These are phyloP conservation scores for Metschnikowia henanensis DNA, from an alignment of 805 yeast genomes.

Conservation along the genomic window DNA sequence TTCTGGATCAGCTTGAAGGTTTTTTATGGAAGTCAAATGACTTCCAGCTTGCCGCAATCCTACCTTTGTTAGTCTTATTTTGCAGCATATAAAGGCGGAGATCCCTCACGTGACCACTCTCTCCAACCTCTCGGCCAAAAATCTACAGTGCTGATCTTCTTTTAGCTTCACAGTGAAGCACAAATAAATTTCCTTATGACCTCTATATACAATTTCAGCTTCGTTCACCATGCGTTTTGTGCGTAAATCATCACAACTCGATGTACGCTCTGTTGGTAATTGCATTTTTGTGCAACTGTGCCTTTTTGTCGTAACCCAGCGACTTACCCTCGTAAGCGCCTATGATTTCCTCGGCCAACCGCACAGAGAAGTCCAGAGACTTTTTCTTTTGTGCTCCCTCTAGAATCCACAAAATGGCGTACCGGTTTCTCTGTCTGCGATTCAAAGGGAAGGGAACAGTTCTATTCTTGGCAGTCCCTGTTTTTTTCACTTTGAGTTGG, in stretches of 20 bases:
- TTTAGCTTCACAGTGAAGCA: neutral
- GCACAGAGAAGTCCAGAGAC: slow-evolving; percentile 78
- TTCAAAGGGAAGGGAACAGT: slow-evolving; percentile 82
- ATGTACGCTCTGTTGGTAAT: slow-evolving; percentile 85
- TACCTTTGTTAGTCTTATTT: no score
- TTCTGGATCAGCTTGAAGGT: no score
- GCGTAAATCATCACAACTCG: slow-evolving; percentile 23
- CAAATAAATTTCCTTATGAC: slow-evolving; percentile 3
- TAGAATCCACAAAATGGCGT: slow-evolving; percentile 88
- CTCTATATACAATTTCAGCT: slow-evolving; percentile 6
- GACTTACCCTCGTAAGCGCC: slow-evolving; percentile 77
- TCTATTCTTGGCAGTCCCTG: slow-evolving; percentile 82
- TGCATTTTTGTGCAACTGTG: slow-evolving; percentile 81
- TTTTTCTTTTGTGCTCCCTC: slow-evolving; percentile 81
- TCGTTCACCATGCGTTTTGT: neutral
- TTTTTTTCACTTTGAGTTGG: slow-evolving; percentile 70
- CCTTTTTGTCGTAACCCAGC: slow-evolving; percentile 80
- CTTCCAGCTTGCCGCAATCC: no score
- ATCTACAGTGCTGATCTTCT: no score
- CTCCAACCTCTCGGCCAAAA: no score
- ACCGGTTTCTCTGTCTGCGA: slow-evolving; percentile 79
- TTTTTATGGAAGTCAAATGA: no score
- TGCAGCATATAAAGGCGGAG: no score
- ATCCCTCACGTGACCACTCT: no score
- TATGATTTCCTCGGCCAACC: slow-evolving; percentile 87